These are phyloP conservation scores for Colletotrichum shisoi DNA, from an alignment of 2,329 filamentous ascomycete genomes.

Conservation along the genomic window DNA sequence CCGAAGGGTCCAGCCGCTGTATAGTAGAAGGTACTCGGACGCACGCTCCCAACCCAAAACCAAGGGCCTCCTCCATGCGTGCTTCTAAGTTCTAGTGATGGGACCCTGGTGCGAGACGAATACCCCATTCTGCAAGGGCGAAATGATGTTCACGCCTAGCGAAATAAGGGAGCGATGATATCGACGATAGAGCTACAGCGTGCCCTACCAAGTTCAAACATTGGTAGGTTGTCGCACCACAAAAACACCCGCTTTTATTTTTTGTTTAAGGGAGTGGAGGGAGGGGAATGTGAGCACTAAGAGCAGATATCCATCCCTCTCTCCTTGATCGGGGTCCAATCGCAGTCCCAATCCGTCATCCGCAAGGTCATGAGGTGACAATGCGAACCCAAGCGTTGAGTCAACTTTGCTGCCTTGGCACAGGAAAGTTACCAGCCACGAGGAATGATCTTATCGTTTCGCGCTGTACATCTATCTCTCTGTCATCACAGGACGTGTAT, in stretches of 20 bases:
- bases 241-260: neutral
- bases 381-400: constrained; percentile 2
- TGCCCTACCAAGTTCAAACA: neutral
- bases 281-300: constrained; percentile 10
- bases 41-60: neutral
- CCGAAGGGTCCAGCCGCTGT: neutral
- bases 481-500: neutral
- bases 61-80: neutral
- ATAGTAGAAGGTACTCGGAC: neutral
- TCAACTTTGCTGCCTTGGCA: constrained; percentile 3
- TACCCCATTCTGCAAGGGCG: constrained; percentile 4
- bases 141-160: constrained; percentile 8
- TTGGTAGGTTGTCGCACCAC: neutral
- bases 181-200: neutral
- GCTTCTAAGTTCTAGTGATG: neutral
- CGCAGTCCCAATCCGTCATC: constrained; percentile 11
- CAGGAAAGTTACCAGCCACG: neutral
- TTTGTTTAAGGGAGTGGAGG: neutral
- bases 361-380: neutral
- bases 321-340: constrained; percentile 22
- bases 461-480: neutral
- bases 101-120: neutral
- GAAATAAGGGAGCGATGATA: constrained; percentile 10
- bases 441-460: neutral
- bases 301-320: constrained; percentile 20